phyloP scores from a whole-genome alignment of 768 basidiomycete genomes.

The Gloeopeniophorella convolvens region DNA sequence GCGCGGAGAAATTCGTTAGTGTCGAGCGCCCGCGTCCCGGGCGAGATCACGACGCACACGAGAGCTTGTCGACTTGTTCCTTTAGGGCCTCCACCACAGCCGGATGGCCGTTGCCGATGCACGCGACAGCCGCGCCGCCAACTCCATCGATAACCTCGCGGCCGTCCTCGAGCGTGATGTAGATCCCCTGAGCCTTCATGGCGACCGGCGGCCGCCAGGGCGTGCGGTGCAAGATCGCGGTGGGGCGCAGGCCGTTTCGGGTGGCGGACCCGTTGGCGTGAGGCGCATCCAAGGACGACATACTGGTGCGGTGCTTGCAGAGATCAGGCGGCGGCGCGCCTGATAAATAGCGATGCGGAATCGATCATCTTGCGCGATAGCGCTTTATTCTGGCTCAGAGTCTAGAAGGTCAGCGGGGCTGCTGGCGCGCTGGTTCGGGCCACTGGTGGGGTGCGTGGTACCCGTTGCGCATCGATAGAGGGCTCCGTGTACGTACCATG shows the following conservation, averaged over 20 bases:
- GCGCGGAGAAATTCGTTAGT: neutral
- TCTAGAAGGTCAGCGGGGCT: neutral
- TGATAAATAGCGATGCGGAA: neutral
- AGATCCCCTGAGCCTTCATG: conserved; percentile 56
- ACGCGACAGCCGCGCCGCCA: conserved; percentile 81
- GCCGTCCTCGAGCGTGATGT: conserved; percentile 67
- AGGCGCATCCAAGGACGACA: neutral
- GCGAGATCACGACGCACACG: conserved; percentile 45
- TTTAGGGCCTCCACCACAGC: conserved; percentile 68
- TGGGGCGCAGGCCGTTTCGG: conserved; percentile 4
- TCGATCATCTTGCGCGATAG: neutral
- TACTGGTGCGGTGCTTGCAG: neutral
- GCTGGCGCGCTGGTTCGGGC: neutral
- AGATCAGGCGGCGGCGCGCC: neutral
- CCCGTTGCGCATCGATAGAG: no score
- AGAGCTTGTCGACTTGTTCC: conserved; percentile 69
- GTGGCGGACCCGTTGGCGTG: neutral
- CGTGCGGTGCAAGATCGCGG: conserved; percentile 39
- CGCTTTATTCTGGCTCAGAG: no score
- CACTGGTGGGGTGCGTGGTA: no score
- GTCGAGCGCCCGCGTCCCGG: neutral
- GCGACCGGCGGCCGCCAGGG: conserved; percentile 73
- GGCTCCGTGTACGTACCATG: no score
- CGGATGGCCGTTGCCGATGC: conserved; percentile 69
- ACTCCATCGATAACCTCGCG: conserved; percentile 66